These are phyloP conservation scores for Monilinia fructicola DNA, from an alignment of 2,329 filamentous ascomycete genomes.

Conservation along the genomic window DNA sequence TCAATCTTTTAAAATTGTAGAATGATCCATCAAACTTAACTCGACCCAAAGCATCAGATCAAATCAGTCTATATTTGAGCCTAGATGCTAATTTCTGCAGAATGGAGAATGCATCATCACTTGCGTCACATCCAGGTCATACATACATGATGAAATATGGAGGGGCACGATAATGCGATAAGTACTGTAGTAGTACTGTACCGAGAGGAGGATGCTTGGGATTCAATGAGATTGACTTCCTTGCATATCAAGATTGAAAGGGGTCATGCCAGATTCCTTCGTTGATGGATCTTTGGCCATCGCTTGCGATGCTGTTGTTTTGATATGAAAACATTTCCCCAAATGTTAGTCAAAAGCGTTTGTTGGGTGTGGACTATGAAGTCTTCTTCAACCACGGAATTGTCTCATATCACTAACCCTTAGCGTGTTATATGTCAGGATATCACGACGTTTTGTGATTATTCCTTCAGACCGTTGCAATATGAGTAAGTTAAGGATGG, in stretches of 20 bases:
- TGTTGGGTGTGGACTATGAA: too few species aligned
- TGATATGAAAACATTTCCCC: neutral
- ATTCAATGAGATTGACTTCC: neutral
- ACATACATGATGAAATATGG: neutral
- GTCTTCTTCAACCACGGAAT: neutral
- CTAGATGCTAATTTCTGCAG: neutral
- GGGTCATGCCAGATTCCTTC: neutral
- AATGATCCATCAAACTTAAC: neutral
- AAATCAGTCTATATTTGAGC: neutral
- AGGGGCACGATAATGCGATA: neutral
- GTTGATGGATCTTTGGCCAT: neutral
- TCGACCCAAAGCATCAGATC: neutral
- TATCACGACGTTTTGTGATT: neutral
- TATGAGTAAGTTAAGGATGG: neutral
- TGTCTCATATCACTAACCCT: neutral
- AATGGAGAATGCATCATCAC: slow-evolving; percentile 1
- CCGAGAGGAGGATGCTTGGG: neutral
- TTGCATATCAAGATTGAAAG: neutral
- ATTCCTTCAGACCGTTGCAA: neutral
- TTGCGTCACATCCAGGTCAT: neutral
- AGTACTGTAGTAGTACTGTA: too few species aligned
- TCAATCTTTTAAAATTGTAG: neutral
- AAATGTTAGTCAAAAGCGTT: neutral
- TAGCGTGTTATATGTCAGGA: neutral
- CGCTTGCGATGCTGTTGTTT: neutral